These are phyloP conservation scores for Trametes sp. DNA, from an alignment of 1,284 basidiomycete species.

Conservation along the genomic window DNA sequence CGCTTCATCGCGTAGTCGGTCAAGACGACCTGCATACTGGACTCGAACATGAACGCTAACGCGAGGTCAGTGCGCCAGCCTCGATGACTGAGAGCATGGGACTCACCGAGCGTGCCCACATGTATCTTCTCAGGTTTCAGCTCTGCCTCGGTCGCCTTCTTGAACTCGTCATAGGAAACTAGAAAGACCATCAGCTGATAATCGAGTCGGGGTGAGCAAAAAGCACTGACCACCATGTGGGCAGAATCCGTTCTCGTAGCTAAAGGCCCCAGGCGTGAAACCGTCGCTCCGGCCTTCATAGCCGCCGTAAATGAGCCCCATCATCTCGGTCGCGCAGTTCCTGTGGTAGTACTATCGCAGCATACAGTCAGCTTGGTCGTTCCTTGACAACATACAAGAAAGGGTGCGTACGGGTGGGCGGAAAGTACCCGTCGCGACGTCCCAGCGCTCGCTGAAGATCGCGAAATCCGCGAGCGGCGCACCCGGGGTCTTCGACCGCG, in stretches of 20 bases:
- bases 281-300: constrained; percentile 69
- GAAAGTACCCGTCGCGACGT: constrained; percentile 60
- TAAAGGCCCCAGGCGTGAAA: constrained; percentile 64
- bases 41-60: constrained; percentile 71
- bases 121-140: constrained; percentile 58
- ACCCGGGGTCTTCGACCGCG: constrained; percentile 63
- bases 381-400: background rate
- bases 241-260: constrained; percentile 68
- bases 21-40: constrained; percentile 65
- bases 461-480: constrained; percentile 70
- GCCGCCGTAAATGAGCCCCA: constrained; percentile 65
- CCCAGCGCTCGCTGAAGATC: constrained; percentile 70
- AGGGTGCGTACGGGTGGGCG: constrained; percentile 46
- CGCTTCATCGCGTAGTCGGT: constrained; percentile 69
- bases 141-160: constrained; percentile 58
- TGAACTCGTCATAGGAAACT: constrained; percentile 67
- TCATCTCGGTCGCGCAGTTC: constrained; percentile 67
- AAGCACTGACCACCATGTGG: constrained; percentile 59
- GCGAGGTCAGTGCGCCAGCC: background rate
- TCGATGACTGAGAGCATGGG: too few species aligned
- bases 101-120: constrained; percentile 60
- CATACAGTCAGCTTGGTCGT: background rate
- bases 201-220: background rate
- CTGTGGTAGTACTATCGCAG: constrained; percentile 64
- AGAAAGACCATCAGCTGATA: background rate